Evolutionary conservation across 805 yeast genomes (phyloP).

Genomic region (Suhomyces prunicola): DNA sequence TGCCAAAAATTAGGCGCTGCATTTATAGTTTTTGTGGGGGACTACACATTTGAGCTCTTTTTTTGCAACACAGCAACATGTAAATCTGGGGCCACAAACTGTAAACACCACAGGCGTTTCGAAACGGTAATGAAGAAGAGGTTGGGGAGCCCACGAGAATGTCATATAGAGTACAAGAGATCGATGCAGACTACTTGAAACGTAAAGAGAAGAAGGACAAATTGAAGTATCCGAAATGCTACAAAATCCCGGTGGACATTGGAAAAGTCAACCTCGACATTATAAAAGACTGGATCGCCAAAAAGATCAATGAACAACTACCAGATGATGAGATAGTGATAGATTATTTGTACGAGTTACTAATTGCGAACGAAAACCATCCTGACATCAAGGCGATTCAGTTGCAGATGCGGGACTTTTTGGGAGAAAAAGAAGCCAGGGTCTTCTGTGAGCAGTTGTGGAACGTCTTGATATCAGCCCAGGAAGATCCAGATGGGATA

Average conservation of each 20-base stretch:
- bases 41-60: background rate
- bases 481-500: slow-evolving; percentile 44
- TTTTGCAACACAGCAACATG: background rate
- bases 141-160: slow-evolving; percentile 4
- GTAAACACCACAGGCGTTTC: background rate
- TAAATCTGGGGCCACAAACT: background rate
- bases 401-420: slow-evolving; percentile 43
- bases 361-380: slow-evolving; percentile 25
- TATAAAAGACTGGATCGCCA: slow-evolving; percentile 40
- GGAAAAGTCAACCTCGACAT: slow-evolving; percentile 36
- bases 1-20: slow-evolving; percentile 1
- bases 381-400: slow-evolving; percentile 42
- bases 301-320: slow-evolving; percentile 29
- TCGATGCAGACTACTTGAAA: slow-evolving; percentile 12
- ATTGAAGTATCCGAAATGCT: slow-evolving; percentile 33
- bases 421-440: slow-evolving; percentile 38
- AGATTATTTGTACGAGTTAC: slow-evolving; percentile 44
- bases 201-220: slow-evolving; percentile 11
- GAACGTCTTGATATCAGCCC: slow-evolving; percentile 44
- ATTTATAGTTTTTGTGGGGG: background rate
- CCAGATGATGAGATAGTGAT: slow-evolving; percentile 53
- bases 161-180: slow-evolving; percentile 17
- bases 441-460: slow-evolving; percentile 43
- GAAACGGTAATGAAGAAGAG: background rate
- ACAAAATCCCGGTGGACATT: slow-evolving; percentile 32